Percentiles rank a stretch among this genome's conserved stretches.
Conservation (phyloP, 2,329 filamentous ascomycete species). For the Xylariaceae sp. region DNA sequence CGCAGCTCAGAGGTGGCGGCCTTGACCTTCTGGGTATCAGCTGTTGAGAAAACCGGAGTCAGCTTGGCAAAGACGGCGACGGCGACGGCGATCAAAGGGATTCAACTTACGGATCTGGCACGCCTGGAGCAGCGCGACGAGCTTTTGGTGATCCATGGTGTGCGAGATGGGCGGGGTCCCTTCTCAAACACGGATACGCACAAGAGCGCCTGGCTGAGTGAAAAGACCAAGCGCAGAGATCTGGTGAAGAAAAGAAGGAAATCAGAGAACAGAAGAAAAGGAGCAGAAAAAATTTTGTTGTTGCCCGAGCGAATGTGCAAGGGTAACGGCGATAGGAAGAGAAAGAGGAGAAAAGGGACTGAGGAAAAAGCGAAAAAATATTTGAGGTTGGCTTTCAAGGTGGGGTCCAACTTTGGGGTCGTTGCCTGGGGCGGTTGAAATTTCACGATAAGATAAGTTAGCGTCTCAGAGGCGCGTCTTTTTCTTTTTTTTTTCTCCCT, state of each 20-base stretch:
- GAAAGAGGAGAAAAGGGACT: neutral
- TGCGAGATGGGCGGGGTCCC: conserved; percentile 11
- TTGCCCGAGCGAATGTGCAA: conserved; percentile 13
- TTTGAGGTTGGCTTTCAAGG: conserved; percentile 16
- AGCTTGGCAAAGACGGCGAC: conserved; percentile 24
- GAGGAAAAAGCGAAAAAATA: conserved; percentile 18
- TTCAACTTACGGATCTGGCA: conserved; percentile 72
- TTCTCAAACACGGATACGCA: conserved; percentile 10
- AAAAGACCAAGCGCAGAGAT: conserved; percentile 5
- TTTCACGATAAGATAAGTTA: conserved; percentile 18
- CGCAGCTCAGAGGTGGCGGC: conserved; percentile 83
- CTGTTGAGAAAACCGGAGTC: conserved; percentile 43
- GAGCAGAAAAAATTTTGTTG: conserved; percentile 7
- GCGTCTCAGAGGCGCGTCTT: neutral
- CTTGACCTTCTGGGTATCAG: conserved; percentile 85
- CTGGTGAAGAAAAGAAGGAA: neutral
- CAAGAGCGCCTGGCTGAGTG: conserved; percentile 8
- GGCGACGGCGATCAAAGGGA: conserved; percentile 13
- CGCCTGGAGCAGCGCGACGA: conserved; percentile 80
- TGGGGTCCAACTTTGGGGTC: conserved; percentile 9
- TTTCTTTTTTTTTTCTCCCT: neutral
- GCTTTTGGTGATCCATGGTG: conserved; percentile 74
- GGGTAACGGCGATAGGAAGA: conserved; percentile 8
- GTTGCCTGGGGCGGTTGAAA: neutral
- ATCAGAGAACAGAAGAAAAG: neutral